Conservation (phyloP, 163 green algal genomes). For the Chloroidium sp. region DNA sequence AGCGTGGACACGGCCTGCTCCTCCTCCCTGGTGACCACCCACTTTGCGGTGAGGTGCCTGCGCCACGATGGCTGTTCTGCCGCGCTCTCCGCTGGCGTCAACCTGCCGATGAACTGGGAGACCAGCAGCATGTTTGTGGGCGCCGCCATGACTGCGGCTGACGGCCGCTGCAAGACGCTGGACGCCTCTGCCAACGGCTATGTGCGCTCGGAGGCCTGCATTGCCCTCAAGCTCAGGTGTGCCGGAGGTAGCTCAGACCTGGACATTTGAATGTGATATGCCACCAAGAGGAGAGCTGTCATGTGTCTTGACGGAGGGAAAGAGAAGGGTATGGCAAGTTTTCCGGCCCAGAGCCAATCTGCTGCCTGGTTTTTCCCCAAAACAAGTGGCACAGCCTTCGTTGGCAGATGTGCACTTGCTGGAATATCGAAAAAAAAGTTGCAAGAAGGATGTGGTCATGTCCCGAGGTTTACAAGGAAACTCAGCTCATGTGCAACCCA, state of each 20-base stretch:
- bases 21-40: conserved; percentile 51
- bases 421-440: too few relatives aligned
- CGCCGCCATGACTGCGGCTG: conserved; percentile 62
- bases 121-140: conserved; percentile 24
- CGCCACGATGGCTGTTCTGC: conserved; percentile 12
- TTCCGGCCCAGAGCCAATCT: too few relatives aligned
- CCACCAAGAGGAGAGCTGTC: too few relatives aligned
- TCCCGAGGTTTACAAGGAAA: too few relatives aligned
- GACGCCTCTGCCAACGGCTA: conserved; percentile 78
- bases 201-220: conserved; percentile 58
- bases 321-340: too few relatives aligned
- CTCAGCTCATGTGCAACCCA: too few relatives aligned
- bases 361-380: too few relatives aligned
- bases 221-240: conserved; percentile 9
- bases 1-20: conserved; percentile 85
- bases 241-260: not conserved
- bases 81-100: conserved; percentile 14
- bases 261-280: too few relatives aligned
- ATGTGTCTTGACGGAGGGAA: too few relatives aligned
- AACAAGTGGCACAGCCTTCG: too few relatives aligned
- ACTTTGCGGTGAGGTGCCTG: conserved; percentile 40
- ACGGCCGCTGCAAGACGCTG: conserved; percentile 86
- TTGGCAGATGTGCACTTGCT: too few relatives aligned
- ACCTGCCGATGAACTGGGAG: conserved; percentile 24
- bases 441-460: too few relatives aligned